Conservation (phyloP, 192 early-diverging fungal species). For the Gaertneriomyces sp. region DNA sequence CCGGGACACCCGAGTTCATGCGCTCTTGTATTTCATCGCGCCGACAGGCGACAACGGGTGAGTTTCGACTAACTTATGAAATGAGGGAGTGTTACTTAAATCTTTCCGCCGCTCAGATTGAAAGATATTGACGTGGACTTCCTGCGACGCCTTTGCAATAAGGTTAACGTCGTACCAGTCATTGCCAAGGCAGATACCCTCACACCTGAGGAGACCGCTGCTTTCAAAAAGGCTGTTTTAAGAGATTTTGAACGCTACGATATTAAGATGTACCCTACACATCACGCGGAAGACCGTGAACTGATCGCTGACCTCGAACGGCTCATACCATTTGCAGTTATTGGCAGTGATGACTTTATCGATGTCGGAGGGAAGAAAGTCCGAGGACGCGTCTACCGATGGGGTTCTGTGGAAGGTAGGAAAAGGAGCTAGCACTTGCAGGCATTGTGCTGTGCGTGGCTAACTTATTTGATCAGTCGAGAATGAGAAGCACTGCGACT, state of each 20-base stretch:
- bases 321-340: conserved; percentile 92
- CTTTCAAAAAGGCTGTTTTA: conserved; percentile 82
- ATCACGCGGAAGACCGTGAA: conserved; percentile 70
- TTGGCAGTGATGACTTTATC: conserved; percentile 87
- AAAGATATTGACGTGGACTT: conserved; percentile 77
- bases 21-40: conserved; percentile 95
- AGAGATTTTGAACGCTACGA: conserved; percentile 61
- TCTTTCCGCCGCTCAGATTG: conserved; percentile 24
- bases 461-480: conserved; percentile 58
- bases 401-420: conserved; percentile 89
- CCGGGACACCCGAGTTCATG: conserved; percentile 89
- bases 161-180: conserved; percentile 96
- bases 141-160: conserved; percentile 84
- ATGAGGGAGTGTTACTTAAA: neutral
- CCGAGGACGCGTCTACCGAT: conserved; percentile 90
- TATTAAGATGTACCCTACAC: conserved; percentile 70
- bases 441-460: neutral
- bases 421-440: neutral
- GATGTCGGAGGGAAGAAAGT: conserved; percentile 81
- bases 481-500: conserved; percentile 95
- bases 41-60: conserved; percentile 80
- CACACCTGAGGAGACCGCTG: conserved; percentile 75
- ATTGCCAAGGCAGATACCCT: conserved; percentile 92
- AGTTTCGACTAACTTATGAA: neutral
- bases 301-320: conserved; percentile 57